These are phyloP conservation scores for Gomphus sp. DNA, from an alignment of 1,284 basidiomycete genomes.

Conservation along the genomic window DNA sequence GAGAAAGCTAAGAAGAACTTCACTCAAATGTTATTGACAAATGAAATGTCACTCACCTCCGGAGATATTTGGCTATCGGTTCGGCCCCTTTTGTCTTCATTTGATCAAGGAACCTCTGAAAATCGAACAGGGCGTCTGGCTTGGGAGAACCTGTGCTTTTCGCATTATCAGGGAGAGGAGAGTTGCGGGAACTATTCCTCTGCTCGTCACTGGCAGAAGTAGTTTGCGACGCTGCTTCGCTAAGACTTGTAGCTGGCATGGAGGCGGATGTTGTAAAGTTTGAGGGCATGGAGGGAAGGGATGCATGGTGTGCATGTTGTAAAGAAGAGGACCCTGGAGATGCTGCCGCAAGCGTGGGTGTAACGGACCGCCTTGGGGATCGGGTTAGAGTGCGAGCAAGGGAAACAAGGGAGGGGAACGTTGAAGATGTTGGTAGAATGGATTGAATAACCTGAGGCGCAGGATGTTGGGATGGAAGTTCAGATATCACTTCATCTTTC, in stretches of 20 bases:
- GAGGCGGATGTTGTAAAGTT: neutral
- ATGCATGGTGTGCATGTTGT: slow-evolving; percentile 30
- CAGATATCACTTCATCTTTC: neutral
- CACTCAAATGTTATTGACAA: neutral
- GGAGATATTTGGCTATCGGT: slow-evolving; percentile 82
- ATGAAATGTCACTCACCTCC: slow-evolving; percentile 56
- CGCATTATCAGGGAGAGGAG: neutral
- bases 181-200: neutral
- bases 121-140: slow-evolving; percentile 51
- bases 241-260: neutral
- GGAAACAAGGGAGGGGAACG: slow-evolving; percentile 53
- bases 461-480: neutral
- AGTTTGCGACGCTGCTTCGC: neutral
- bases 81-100: slow-evolving; percentile 81
- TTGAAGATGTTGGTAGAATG: slow-evolving; percentile 25
- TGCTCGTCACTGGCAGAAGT: too few species aligned
- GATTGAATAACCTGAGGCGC: slow-evolving; percentile 5
- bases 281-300: slow-evolving; percentile 1
- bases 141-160: neutral
- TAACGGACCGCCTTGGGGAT: slow-evolving; percentile 22
- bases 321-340: slow-evolving; percentile 51
- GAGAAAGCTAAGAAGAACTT: slow-evolving; percentile 54
- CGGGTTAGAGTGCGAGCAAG: slow-evolving; percentile 56
- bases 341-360: slow-evolving; percentile 27
- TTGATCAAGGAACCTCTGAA: slow-evolving; percentile 84